Conservation (phyloP, 176 grass and related monocot species). For the Tuctoria greenei region DNA sequence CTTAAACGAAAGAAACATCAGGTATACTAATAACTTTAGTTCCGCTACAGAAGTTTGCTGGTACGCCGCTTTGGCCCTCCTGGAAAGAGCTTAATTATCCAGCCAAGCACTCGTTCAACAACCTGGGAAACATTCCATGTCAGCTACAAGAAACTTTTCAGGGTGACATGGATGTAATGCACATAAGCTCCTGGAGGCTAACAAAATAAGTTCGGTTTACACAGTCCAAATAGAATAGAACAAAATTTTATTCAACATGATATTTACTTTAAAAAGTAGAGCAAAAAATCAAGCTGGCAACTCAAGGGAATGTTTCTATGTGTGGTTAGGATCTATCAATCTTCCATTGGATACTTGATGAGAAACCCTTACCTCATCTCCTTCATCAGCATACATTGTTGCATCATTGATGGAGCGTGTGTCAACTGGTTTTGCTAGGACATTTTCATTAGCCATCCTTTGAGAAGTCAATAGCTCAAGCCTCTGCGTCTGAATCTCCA, state of each 20-base stretch:
- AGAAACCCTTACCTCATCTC: slow-evolving; percentile 73
- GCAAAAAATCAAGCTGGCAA: too few relatives aligned
- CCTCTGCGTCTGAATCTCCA: slow-evolving; percentile 90
- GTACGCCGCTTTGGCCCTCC: slow-evolving; percentile 91
- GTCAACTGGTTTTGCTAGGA: slow-evolving; percentile 59
- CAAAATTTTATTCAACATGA: not conserved
- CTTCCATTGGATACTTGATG: too few relatives aligned
- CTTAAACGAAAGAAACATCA: slow-evolving; percentile 36
- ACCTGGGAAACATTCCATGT: slow-evolving; percentile 52
- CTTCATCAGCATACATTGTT: slow-evolving; percentile 92
- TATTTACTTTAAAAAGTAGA: too few relatives aligned
- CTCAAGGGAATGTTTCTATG: too few relatives aligned
- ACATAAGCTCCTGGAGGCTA: not conserved
- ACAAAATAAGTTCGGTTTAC: not conserved
- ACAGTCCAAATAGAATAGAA: not conserved
- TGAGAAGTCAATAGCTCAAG: slow-evolving; percentile 81
- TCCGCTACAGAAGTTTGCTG: slow-evolving; percentile 82
- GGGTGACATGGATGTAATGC: not conserved
- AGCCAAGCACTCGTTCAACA: slow-evolving; percentile 92
- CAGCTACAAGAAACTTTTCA: not conserved
- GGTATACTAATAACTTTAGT: slow-evolving; percentile 46
- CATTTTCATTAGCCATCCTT: slow-evolving; percentile 69
- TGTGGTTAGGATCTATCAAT: too few relatives aligned
- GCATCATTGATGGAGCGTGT: slow-evolving; percentile 61
- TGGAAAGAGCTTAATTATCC: slow-evolving; percentile 99